Evolutionary conservation across 495 filamentous ascomycete species (phyloP), one percentile per base, ranked within the genome.

Genomic region (Collariella sp.): DNA sequence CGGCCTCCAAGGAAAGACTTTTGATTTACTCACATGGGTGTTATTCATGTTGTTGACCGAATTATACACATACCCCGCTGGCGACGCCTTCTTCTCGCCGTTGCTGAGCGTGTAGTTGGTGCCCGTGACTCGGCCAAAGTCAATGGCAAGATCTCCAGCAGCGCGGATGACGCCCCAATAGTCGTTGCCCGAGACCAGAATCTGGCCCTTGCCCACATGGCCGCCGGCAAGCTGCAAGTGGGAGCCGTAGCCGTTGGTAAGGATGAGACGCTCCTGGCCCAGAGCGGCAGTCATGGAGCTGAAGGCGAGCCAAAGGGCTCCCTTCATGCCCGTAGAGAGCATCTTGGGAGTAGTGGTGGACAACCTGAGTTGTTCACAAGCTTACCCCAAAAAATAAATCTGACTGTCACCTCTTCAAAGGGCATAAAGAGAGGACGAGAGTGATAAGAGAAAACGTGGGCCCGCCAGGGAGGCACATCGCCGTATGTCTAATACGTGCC

Each of bases 81-180:
- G 60, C 16, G 40, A n/a, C 16, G 72, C 62, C 33, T 59, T 59
- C 23, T 61, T 69, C 40, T 73, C 66, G 55, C 76, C 75, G 26
- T 73, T 75, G 53, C 73, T 74, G 35, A 83, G 62, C 15, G 75
- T 78, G 53, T 84, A 76, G 60, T 83, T 81, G 34, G 69, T 72
- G 19, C 82, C 82, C 10, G 83, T 86, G 3, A 86, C 84, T 15
- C 79, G 76, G 11, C 82, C 80, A 68, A 90, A 87, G 70, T 90
- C 86, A n/a, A 71, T 64, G 1, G 84, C 79, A 2, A 90, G 72
- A 60, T 85, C 82, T 22, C 77, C 69, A 10, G 80, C 82, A 9
- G 83, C 86, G 35, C 84, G 76, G 47, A 86, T 76, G 18, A 88
- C 82, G 39, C 83, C 86, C 59, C 76, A 79, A 68, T 75, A 86